phyloP scores from a whole-genome alignment of 2,329 filamentous ascomycete species.

The Fusarium paranaense region DNA sequence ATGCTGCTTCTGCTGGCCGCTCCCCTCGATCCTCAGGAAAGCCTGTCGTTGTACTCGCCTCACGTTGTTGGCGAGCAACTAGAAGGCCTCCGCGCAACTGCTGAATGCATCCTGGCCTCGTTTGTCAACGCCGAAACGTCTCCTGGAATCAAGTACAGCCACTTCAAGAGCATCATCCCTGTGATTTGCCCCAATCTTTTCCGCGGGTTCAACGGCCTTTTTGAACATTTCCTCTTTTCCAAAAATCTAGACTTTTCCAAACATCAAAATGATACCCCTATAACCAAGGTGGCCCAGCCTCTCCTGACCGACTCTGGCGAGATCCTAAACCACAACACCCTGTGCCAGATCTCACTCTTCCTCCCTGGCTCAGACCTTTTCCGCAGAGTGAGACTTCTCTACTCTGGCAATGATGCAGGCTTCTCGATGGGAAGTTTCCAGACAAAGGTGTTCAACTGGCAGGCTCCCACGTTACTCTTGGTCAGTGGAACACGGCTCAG shows the following conservation, averaged over 20 bases:
- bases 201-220: constrained; percentile 73
- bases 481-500: constrained; percentile 73
- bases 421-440: constrained; percentile 85
- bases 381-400: constrained; percentile 72
- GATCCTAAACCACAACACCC: constrained; percentile 72
- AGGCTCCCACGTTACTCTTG: constrained; percentile 77
- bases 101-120: constrained; percentile 73
- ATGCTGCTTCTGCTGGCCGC: constrained; percentile 77
- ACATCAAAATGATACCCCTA: constrained; percentile 49
- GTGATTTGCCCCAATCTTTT: constrained; percentile 75
- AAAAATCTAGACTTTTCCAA: constrained; percentile 76
- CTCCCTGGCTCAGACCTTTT: constrained; percentile 74
- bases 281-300: constrained; percentile 55
- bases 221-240: constrained; percentile 81
- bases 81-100: constrained; percentile 68
- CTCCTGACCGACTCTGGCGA: constrained; percentile 65
- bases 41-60: constrained; percentile 69
- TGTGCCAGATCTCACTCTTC: constrained; percentile 81
- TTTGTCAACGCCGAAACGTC: constrained; percentile 74
- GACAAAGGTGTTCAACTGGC: constrained; percentile 81
- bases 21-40: constrained; percentile 73
- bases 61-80: constrained; percentile 68
- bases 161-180: constrained; percentile 71
- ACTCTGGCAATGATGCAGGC: constrained; percentile 76
- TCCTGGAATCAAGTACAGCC: constrained; percentile 71